phyloP scores from a whole-genome alignment of 768 basidiomycete species.

The Cyathus striatus region DNA sequence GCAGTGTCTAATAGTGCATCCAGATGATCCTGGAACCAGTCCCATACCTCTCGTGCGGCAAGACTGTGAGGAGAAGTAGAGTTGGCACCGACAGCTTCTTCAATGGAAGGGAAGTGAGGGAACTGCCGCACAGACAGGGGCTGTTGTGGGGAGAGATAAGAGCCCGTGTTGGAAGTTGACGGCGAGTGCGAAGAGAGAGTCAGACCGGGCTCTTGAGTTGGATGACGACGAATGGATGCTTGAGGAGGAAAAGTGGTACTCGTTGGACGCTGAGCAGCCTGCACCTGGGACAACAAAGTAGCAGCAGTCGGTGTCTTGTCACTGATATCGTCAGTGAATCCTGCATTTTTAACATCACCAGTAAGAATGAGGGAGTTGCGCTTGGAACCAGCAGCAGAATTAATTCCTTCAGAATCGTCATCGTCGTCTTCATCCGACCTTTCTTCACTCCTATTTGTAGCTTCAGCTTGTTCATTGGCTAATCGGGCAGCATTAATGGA shows the following conservation, averaged over 20 bases:
- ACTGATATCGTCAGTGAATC: conserved; percentile 61
- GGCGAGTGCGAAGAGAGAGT: conserved; percentile 55
- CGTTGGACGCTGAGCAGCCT: conserved; percentile 57
- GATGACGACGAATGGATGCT: conserved; percentile 74
- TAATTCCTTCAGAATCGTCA: conserved; percentile 73
- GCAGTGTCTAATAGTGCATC: conserved; percentile 78
- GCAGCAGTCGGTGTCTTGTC: conserved; percentile 87
- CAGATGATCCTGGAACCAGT: conserved; percentile 88
- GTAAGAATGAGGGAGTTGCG: conserved; percentile 68
- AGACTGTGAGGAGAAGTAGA: conserved; percentile 74
- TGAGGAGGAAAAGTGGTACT: conserved; percentile 57
- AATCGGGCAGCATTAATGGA: conserved; percentile 71
- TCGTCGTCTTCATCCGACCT: conserved; percentile 83
- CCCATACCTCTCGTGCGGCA: conserved; percentile 85
- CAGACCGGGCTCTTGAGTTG: conserved; percentile 51
- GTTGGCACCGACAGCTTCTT: conserved; percentile 73
- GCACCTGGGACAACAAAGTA: conserved; percentile 71
- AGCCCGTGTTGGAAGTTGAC: conserved; percentile 37
- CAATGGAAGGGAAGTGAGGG: conserved; percentile 79
- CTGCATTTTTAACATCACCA: conserved; percentile 54
- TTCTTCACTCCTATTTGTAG: conserved; percentile 55
- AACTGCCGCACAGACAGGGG: conserved; percentile 68
- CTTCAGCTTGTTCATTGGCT: conserved; percentile 67
- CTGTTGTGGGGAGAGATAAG: conserved; percentile 47
- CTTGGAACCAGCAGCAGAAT: conserved; percentile 60